Conservation (phyloP, 257 asterid species). For the Plantago elongata region DNA sequence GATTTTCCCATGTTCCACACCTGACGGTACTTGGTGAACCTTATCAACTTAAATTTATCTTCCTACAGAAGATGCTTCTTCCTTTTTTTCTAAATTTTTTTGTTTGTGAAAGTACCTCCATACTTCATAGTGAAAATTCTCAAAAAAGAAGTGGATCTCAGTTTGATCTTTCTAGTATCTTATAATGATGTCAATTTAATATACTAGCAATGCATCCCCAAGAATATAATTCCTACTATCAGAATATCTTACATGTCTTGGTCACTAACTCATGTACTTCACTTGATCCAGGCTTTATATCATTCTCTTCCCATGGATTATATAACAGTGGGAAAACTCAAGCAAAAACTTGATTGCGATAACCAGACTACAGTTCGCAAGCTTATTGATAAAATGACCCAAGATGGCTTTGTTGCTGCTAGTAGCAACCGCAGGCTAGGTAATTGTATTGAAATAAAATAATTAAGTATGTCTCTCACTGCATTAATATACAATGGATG, state of each 20-base stretch:
- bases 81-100: too few relatives aligned
- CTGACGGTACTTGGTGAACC: too few relatives aligned
- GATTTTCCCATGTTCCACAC: too few relatives aligned
- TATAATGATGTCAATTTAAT: neutral
- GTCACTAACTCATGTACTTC: constrained; percentile 8
- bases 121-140: too few relatives aligned
- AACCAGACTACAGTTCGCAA: constrained; percentile 53
- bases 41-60: too few relatives aligned
- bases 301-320: constrained; percentile 87
- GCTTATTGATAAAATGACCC: constrained; percentile 80
- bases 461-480: neutral
- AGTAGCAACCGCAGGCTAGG: constrained; percentile 76
- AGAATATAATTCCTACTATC: constrained; percentile 5
- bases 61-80: too few relatives aligned
- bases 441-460: constrained; percentile 18
- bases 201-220: neutral
- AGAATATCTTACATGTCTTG: constrained; percentile 2
- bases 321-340: constrained; percentile 63
- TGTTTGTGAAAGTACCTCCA: too few relatives aligned
- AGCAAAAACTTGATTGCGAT: constrained; percentile 67
- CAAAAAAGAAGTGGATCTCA: too few relatives aligned
- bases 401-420: constrained; percentile 77
- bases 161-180: too few relatives aligned
- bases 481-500: constrained; percentile 9
- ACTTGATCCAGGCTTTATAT: constrained; percentile 64